Evolutionary conservation across 495 filamentous ascomycete species (phyloP), one percentile per base, ranked within the genome.

Genomic region (Neurospora sp.): DNA sequence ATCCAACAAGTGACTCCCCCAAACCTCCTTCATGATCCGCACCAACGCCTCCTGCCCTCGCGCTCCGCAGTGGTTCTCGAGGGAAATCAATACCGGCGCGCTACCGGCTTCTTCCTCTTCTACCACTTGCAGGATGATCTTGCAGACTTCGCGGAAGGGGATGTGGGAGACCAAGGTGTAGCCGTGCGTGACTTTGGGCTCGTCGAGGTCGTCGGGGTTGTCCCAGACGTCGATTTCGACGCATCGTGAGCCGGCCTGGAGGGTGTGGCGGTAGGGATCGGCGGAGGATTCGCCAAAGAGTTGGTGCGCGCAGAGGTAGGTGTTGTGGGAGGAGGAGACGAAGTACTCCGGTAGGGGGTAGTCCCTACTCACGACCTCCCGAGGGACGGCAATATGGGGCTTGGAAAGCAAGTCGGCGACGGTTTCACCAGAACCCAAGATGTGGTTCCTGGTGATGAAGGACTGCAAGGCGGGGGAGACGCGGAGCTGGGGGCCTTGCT

Each of bases 241-340:
- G 72, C 86, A 88, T 16, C 86, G 75, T 8, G 86, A 84, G 20
- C 86, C 86, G 5, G 85, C 80, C 7, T 75, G 77, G 20, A 88
- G 79, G 0, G 85, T 84, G 4, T 78, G 82, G 71, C 85, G 80
- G 73, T 89, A 89, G 9, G 84, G 84, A 3, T 73, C 72, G 44
- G 83, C 82, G 2, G 78, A 82, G n/a, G 85, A 86, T 35, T 75
- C 75, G 9, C 87, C 86, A 22, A 76, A 82, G 6, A 89, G 82
- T 77, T 89, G 86, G 77, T 88, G 85, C 4, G 84, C 85, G 69
- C 85, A 79, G 68, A 89, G 79, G 73, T 89, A 89, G 0, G 87
- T 89, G 79, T 98, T 98, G 82, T 98, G 95, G 74, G 91, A 94
- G 39, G 90, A 93, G 59, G 90, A 85, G 76, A 89, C 84, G 74